Evolutionary conservation across 1,284 basidiomycete species (phyloP), one percentile per base, ranked within the genome.

Genomic region (Ganoderma lingzhi): DNA sequence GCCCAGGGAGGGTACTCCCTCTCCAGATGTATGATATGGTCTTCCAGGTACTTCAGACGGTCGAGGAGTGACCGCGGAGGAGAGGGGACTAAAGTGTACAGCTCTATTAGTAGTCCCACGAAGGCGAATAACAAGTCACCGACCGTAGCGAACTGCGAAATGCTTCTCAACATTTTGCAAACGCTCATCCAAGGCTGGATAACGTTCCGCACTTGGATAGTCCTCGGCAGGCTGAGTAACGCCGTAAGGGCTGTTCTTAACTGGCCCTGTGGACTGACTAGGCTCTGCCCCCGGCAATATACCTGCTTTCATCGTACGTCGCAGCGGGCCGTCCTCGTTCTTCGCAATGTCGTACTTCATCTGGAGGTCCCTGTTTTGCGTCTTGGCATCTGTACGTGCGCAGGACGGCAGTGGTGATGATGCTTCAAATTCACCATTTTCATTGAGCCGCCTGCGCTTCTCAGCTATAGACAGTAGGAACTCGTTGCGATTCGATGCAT

Each of bases 321-420:
- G 84, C 55, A 94, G 80, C 0, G 93, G 92, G 0, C 92, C 93
- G 51, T 92, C 91, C 66, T 90, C 90, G 71, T 94, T 93, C 79
- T 89, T 92, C 32, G 90, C 90, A 68, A 94, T 91, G 76, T 94
- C 93, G 72, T 93, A 94, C 77, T 91, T 92, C 85, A 94, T 93
- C 76, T 94, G 93, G 0, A 87, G 80, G 67, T 93, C 90, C 62
- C 93, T 82, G 76, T 94, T 87, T 44, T 93, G 81, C 0, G 84
- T 81, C 76, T 88, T 91, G 35, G 92, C 90, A 71, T 93, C 91
- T 2, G 87, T 86, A 3, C 93, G 88, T 17, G 93, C 92, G 73
- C 92, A 93, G 6, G 92, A 91, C 2, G 84, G 64, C 41, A 67
- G 63, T 0, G 65, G 30, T 3, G 75, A 74, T 58, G 79, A 78